Base-by-base conservation (phyloP, 208 protist genomes). In the Crithidia fasciculata region DNA sequence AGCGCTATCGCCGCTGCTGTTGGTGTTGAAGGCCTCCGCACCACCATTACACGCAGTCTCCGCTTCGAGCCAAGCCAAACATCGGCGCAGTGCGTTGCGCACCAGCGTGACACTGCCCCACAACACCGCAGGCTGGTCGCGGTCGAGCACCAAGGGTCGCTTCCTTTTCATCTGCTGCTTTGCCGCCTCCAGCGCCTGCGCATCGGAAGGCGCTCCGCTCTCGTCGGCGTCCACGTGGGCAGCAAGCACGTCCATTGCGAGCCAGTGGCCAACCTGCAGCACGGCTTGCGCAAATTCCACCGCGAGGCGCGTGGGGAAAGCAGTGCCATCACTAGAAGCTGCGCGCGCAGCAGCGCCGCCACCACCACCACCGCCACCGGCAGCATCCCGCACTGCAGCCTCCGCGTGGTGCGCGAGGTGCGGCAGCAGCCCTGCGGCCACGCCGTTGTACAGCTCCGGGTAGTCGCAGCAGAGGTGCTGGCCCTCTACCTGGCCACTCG, bases 221-320 rank as follows among this genome's bases (percentile, higher is more conserved):
- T 43, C 66, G 10, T 79, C 62, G 15, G 53, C 49, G 47, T 76
- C 60, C 28, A 72, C 69, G 74, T 91, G 62, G 41, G 72, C 73
- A 8, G 58, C 37, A 16, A 96, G 74, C 6, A 82, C 73, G 49
- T 93, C 92, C 45, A 72, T 66, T 9, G 81, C 49, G 9, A 94
- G 71, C 78, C 84, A 84, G 72, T 92, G 58, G 50, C 85, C 72
- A 37, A 64, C 60, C 53, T 96, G 89, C 16, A 96, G 19, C 10
- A 96, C 37, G 19, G 84, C 74, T 58, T 94, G 66, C 62, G 94
- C 94, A 4, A 87, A 72, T 69, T 94, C 87, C 0, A 86, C 84
- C 9, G 65, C 56, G 68, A 96, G 37, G 4, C 83, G 80, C 15
- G 76, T 83, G 18, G 91, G 91, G 18, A 40, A 39, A 12, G 60